These are phyloP conservation scores for Drosera spatulata DNA, from an alignment of 179 eudicot genomes.

Conservation along the genomic window DNA sequence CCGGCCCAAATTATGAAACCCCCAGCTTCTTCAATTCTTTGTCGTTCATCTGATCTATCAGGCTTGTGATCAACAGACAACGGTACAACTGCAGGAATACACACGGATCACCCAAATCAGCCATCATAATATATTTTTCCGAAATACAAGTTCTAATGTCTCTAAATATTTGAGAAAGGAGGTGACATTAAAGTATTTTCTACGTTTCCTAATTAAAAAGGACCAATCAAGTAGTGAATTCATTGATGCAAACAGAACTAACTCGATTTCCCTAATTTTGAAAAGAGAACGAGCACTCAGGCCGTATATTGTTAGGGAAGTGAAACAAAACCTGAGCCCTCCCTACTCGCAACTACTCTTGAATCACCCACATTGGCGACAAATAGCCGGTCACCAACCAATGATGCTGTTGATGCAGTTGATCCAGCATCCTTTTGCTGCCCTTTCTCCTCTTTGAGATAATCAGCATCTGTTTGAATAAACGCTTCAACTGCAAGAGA, in stretches of 20 bases:
- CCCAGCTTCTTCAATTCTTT: slow-evolving; percentile 96
- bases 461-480: slow-evolving; percentile 84
- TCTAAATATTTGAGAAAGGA: too few relatives aligned
- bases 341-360: slow-evolving; percentile 90
- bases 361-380: slow-evolving; percentile 99
- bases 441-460: slow-evolving; percentile 73
- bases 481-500: slow-evolving; percentile 67
- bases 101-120: not conserved
- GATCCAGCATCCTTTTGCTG: slow-evolving; percentile 97
- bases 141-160: too few relatives aligned
- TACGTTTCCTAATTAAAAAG: too few relatives aligned
- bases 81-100: slow-evolving; percentile 55
- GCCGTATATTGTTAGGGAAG: too few relatives aligned
- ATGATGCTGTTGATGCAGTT: slow-evolving; percentile 98
- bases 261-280: too few relatives aligned
- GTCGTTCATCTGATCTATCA: slow-evolving; percentile 95
- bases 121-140: too few relatives aligned
- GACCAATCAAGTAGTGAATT: too few relatives aligned
- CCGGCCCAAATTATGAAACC: slow-evolving; percentile 99
- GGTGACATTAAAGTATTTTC: not conserved
- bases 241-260: not conserved
- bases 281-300: too few relatives aligned
- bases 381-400: slow-evolving; percentile 88
- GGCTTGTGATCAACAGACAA: slow-evolving; percentile 99
- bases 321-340: slow-evolving; percentile 20